phyloP scores from a whole-genome alignment of 495 filamentous ascomycete species.

The Penicillium daleae region DNA sequence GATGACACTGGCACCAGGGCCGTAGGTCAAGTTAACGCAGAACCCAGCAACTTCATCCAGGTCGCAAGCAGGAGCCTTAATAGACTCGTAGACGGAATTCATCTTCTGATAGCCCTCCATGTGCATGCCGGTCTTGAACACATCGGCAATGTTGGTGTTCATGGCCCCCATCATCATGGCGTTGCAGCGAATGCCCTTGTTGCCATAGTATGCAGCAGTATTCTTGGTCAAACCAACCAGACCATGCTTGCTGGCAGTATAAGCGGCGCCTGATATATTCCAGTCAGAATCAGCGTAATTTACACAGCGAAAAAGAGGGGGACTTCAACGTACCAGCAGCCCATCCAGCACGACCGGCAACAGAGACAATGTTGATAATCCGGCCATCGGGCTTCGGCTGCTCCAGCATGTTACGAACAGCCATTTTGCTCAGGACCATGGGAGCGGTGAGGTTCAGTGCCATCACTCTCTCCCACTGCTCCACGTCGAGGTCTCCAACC shows the following conservation, averaged over 20 bases:
- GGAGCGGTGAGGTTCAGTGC: constrained; percentile 63
- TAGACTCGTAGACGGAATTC: constrained; percentile 30
- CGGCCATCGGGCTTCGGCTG: constrained; percentile 33
- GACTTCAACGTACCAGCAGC: constrained; percentile 32
- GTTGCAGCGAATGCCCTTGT: constrained; percentile 60
- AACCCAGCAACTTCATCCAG: constrained; percentile 45
- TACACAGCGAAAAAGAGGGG: not conserved
- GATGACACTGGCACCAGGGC: constrained; percentile 33
- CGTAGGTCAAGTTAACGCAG: constrained; percentile 33
- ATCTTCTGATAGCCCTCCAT: constrained; percentile 46
- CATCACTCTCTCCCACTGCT: constrained; percentile 61
- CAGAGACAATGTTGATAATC: constrained; percentile 46
- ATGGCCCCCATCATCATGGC: constrained; percentile 61
- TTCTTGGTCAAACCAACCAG: constrained; percentile 65
- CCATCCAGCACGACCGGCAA: constrained; percentile 39
- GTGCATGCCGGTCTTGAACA: constrained; percentile 49
- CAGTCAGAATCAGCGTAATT: constrained; percentile 8
- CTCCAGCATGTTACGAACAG: constrained; percentile 50
- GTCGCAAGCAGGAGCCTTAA: constrained; percentile 34
- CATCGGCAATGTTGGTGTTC: constrained; percentile 58
- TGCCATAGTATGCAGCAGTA: constrained; percentile 61
- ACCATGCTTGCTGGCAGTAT: constrained; percentile 26
- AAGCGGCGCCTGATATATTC: constrained; percentile 29
- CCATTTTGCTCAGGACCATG: constrained; percentile 55
- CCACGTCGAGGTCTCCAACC: constrained; percentile 52